Evolutionary conservation across 345 rosid genomes (phyloP).

Genomic region (Jatropha curcas): DNA sequence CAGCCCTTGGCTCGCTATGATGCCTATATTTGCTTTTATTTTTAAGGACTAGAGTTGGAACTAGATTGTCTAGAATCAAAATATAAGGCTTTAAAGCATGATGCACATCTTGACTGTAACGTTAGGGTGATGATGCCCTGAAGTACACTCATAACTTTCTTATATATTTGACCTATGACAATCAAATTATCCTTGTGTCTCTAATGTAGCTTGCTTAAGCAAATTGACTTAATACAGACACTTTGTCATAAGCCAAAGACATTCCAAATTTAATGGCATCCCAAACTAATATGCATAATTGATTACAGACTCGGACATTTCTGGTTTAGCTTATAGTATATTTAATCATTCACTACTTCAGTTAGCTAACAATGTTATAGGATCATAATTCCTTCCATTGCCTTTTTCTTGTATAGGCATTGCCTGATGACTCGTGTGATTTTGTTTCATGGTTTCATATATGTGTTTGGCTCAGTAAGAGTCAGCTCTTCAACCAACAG

Average conservation of each 20-base stretch:
- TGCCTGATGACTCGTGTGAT: not conserved
- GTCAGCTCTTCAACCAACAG: not conserved
- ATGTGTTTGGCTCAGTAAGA: not conserved
- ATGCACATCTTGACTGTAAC: not conserved
- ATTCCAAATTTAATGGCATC: not conserved
- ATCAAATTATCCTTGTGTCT: not conserved
- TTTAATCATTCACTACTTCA: not conserved
- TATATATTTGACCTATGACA: not conserved
- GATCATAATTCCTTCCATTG: not conserved
- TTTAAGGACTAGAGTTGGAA: too few species aligned
- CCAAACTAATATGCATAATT: not conserved
- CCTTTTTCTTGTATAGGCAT: not conserved
- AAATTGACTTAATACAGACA: not conserved
- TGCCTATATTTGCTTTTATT: constrained; percentile 7
- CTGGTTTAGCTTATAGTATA: not conserved
- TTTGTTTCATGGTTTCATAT: not conserved
- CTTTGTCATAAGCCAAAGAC: not conserved
- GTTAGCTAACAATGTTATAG: not conserved
- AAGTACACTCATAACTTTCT: not conserved
- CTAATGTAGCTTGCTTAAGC: not conserved
- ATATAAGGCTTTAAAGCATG: too few species aligned
- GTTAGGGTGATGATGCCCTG: not conserved
- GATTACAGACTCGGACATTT: too few species aligned
- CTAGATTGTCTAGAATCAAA: too few species aligned
- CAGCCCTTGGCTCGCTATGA: constrained; percentile 20